phyloP scores from a whole-genome alignment of 768 basidiomycete species.

The Serpula lacrymans region DNA sequence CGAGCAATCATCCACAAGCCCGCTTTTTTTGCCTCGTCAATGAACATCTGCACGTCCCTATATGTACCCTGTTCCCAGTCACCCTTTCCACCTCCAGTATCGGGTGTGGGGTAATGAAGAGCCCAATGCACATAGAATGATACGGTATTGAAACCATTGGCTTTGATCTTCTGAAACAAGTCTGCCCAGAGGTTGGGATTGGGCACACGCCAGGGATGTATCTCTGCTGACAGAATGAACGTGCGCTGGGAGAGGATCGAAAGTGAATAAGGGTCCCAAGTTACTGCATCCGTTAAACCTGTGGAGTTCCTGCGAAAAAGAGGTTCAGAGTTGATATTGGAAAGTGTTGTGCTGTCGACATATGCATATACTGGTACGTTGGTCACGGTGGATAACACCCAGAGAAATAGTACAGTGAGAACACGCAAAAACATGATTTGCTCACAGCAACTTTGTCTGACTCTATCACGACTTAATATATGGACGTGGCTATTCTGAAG shows the following conservation, averaged over 20 bases:
- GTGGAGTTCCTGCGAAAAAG: slow-evolving; percentile 30
- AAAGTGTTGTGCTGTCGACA: too few species aligned
- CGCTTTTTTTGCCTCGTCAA: slow-evolving; percentile 47
- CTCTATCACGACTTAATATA: too few species aligned
- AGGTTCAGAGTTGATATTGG: neutral
- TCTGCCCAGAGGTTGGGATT: slow-evolving; percentile 45
- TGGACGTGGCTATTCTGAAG: too few species aligned
- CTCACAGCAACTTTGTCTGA: too few species aligned
- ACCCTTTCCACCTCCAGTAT: slow-evolving; percentile 39
- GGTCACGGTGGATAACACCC: too few species aligned
- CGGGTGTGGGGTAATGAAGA: slow-evolving; percentile 45
- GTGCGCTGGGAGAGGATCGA: slow-evolving; percentile 48
- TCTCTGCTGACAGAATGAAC: slow-evolving; percentile 53
- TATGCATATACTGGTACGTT: too few species aligned
- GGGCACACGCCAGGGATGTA: slow-evolving; percentile 55
- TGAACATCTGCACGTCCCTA: slow-evolving; percentile 49
- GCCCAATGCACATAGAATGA: slow-evolving; percentile 56
- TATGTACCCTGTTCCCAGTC: slow-evolving; percentile 50
- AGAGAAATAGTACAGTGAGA: too few species aligned
- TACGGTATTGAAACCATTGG: slow-evolving; percentile 57
- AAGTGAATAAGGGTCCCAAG: slow-evolving; percentile 55
- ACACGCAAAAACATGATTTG: too few species aligned
- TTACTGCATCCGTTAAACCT: slow-evolving; percentile 43
- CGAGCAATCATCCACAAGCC: slow-evolving; percentile 57
- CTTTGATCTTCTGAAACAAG: slow-evolving; percentile 53